Evolutionary conservation across 2,329 filamentous ascomycete genomes (phyloP).

Genomic region (Pseudogymnoascus sp.): DNA sequence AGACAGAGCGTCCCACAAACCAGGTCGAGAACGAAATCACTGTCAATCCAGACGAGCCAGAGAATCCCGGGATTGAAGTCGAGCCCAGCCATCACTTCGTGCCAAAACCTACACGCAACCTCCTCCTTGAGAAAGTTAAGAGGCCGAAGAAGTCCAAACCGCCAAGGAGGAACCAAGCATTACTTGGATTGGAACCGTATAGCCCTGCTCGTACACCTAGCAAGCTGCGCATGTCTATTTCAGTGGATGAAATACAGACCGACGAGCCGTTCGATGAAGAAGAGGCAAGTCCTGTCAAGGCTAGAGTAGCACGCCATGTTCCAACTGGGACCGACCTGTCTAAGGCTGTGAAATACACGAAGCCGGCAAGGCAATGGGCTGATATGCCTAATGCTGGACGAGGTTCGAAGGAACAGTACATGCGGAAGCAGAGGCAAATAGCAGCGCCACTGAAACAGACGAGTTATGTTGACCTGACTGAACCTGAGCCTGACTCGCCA

Average conservation of each 20-base stretch:
- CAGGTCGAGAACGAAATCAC: background rate
- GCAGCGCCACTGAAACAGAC: background rate
- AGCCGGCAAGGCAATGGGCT: background rate
- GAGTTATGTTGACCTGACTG: background rate
- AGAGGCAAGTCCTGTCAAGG: background rate
- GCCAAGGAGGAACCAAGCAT: background rate
- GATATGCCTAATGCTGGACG: background rate
- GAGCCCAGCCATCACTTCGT: background rate
- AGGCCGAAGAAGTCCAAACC: background rate
- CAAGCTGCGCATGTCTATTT: background rate
- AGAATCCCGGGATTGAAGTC: background rate
- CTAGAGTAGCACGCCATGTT: slow-evolving; percentile 1
- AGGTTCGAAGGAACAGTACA: background rate
- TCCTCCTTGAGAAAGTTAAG: background rate
- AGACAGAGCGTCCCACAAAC: background rate
- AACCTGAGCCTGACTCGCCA: background rate
- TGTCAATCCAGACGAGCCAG: background rate
- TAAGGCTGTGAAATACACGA: background rate
- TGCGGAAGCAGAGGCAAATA: background rate
- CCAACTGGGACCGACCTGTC: background rate
- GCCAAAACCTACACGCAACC: background rate
- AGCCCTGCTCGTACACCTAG: background rate
- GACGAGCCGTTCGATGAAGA: background rate
- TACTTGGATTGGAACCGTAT: background rate
- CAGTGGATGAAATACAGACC: background rate